Percentiles rank a stretch among this genome's conserved stretches.
These are phyloP conservation scores for Claviceps sp. DNA, from an alignment of 2,329 filamentous ascomycete species.

Conservation along the genomic window DNA sequence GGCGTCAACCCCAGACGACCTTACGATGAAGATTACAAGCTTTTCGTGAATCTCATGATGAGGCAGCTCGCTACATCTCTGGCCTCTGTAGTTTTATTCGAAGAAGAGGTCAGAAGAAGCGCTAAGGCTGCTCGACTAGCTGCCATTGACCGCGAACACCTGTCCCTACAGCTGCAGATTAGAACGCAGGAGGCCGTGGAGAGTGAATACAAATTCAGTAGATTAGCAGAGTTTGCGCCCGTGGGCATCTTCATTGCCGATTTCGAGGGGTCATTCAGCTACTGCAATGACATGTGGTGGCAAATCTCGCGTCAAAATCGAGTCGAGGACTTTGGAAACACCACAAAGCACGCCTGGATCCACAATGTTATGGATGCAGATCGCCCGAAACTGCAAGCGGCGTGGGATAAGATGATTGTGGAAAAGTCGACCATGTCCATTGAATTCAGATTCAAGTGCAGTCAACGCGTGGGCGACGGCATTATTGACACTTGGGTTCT, in stretches of 20 bases:
- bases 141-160: conserved; percentile 4
- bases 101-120: conserved; percentile 53
- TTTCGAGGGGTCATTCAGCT: conserved; percentile 54
- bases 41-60: conserved; percentile 45
- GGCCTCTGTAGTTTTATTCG: conserved; percentile 56
- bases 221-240: conserved; percentile 72
- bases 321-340: conserved; percentile 39
- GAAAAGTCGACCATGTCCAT: conserved; percentile 51
- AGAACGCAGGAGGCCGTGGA: conserved; percentile 6
- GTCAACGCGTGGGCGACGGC: conserved; percentile 46
- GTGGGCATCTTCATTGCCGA: conserved; percentile 77
- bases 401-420: conserved; percentile 43
- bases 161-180: conserved; percentile 5
- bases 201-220: conserved; percentile 41
- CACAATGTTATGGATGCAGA: conserved; percentile 57
- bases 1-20: conserved; percentile 58
- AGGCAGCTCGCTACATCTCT: conserved; percentile 52
- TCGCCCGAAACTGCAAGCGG: conserved; percentile 37
- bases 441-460: conserved; percentile 62
- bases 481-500: conserved; percentile 60
- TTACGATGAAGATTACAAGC: conserved; percentile 59
- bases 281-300: conserved; percentile 50
- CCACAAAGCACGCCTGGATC: conserved; percentile 42
- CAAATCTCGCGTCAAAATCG: conserved; percentile 54
- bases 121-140: conserved; percentile 16